phyloP scores from a whole-genome alignment of 495 filamentous ascomycete genomes.

The Trichoderma erinaceum region DNA sequence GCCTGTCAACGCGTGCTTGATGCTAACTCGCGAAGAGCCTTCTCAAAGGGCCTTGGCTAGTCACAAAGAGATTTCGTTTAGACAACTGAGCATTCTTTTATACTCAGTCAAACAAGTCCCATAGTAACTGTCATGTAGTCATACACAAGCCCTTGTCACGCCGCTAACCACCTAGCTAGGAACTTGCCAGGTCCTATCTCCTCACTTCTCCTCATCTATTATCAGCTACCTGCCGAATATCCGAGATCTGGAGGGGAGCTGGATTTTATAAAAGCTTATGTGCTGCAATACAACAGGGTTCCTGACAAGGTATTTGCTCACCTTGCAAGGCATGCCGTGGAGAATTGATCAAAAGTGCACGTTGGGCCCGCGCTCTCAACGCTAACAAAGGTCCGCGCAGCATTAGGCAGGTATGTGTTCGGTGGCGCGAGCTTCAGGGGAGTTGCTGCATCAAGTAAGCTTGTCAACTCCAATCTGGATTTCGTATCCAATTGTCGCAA shows the following conservation, averaged over 20 bases:
- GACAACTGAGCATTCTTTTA: not conserved
- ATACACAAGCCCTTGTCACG: not conserved
- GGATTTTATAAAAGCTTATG: not conserved
- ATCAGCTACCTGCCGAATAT: not conserved
- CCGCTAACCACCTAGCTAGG: not conserved
- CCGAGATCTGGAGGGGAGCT: not conserved
- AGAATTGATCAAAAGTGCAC: not conserved
- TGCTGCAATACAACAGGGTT: not conserved
- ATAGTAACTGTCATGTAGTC: not conserved
- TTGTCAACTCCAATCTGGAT: not conserved
- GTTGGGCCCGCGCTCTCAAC: not conserved
- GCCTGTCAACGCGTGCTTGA: not conserved
- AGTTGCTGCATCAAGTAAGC: not conserved
- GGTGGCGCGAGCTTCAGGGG: not conserved
- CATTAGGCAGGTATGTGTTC: not conserved
- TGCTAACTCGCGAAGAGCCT: not conserved
- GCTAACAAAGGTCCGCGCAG: slow-evolving; percentile 11
- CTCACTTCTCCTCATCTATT: not conserved
- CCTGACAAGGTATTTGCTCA: not conserved
- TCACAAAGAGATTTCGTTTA: not conserved
- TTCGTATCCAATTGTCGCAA: not conserved
- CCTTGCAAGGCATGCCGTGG: not conserved
- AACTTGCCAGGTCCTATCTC: not conserved
- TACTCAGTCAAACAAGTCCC: not conserved
- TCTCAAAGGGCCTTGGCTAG: not conserved